Conservation (phyloP, 352 stramenopile species). For the Salisapilia sapeloensis region DNA sequence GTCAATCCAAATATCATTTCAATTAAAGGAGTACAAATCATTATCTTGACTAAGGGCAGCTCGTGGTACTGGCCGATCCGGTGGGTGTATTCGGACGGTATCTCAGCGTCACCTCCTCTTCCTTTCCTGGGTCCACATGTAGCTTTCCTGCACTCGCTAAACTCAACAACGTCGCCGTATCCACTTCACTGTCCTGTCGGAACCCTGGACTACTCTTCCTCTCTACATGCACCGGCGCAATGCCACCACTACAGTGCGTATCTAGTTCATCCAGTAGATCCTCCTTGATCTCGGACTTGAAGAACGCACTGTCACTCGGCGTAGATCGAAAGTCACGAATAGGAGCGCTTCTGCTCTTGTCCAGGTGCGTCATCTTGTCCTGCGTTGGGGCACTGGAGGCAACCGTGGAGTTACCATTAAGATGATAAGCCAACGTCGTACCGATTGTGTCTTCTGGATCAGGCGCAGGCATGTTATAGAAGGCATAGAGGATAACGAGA, state of each 20-base stretch:
- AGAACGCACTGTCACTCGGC: neutral
- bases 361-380: conserved; percentile 11
- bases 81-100: conserved; percentile 4
- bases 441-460: conserved; percentile 3
- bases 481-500: conserved; percentile 45
- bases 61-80: neutral
- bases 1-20: no score
- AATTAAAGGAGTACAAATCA: no score
- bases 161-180: conserved; percentile 8
- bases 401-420: no score
- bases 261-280: conserved; percentile 6
- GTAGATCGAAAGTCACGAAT: neutral
- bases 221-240: conserved; percentile 15
- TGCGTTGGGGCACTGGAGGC: neutral
- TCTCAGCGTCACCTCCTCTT: conserved; percentile 12
- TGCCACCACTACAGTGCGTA: conserved; percentile 7
- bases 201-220: conserved; percentile 23
- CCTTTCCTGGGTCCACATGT: conserved; percentile 10
- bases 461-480: conserved; percentile 32
- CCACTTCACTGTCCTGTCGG: no score
- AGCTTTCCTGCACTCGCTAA: conserved; percentile 7
- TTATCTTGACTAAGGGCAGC: no score
- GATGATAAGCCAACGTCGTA: no score
- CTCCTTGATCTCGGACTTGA: conserved; percentile 4
- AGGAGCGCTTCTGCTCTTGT: conserved; percentile 1